Evolutionary conservation across 2,329 filamentous ascomycete species (phyloP).

Genomic region (Fusarium mexicanum): DNA sequence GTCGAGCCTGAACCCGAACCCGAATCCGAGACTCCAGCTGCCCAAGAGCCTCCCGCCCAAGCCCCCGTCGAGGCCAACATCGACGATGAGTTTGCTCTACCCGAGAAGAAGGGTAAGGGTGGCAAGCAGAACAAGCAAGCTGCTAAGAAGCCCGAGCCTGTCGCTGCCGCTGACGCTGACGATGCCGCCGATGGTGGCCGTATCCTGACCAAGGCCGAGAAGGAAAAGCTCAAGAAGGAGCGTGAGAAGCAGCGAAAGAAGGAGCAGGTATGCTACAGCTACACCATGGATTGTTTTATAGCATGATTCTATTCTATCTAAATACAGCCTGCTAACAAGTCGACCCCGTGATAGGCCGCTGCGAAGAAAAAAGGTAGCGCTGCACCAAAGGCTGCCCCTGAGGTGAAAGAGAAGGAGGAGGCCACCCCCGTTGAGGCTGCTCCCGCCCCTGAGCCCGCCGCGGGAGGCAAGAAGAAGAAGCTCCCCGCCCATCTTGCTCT

Average conservation of each 20-base stretch:
- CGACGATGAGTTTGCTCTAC: constrained; percentile 86
- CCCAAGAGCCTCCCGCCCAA: constrained; percentile 70
- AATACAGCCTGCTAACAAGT: constrained; percentile 19
- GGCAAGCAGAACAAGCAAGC: constrained; percentile 54
- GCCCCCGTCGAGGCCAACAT: constrained; percentile 82
- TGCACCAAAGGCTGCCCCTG: constrained; percentile 50
- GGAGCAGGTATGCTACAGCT: constrained; percentile 75
- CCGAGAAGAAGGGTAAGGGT: constrained; percentile 78
- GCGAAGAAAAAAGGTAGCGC: constrained; percentile 79
- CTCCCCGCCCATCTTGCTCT: constrained; percentile 76
- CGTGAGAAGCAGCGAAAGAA: constrained; percentile 98
- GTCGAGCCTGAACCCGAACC: constrained; percentile 64
- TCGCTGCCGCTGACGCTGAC: constrained; percentile 63
- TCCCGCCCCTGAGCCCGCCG: constrained; percentile 47
- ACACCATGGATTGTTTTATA: not conserved
- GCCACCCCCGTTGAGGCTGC: constrained; percentile 53
- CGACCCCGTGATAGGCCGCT: constrained; percentile 57
- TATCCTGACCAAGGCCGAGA: constrained; percentile 96
- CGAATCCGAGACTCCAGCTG: constrained; percentile 65
- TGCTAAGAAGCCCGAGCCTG: constrained; percentile 58
- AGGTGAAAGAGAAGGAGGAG: constrained; percentile 73
- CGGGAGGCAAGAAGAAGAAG: constrained; percentile 85
- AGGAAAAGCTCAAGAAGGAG: constrained; percentile 98
- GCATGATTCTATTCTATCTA: not conserved
- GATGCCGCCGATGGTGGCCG: constrained; percentile 68